Percentiles rank a stretch among this genome's conserved stretches.
phyloP scores from a whole-genome alignment of 108 stramenopile genomes.

The Discostella pseudostelligera region DNA sequence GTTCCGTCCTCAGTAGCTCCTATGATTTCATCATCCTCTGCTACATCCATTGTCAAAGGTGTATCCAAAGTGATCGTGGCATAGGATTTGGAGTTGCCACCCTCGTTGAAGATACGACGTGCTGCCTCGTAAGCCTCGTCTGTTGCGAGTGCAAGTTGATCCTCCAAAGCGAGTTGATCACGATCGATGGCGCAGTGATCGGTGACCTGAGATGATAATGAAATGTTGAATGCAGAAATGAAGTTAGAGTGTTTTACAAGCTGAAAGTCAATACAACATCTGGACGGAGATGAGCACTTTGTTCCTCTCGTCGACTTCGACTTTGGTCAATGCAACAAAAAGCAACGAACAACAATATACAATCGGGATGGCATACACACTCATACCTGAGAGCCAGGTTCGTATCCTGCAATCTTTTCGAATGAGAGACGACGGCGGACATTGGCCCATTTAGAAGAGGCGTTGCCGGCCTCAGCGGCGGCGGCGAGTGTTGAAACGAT shows the following conservation, averaged over 20 bases:
- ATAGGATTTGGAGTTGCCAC: slow-evolving; percentile 65
- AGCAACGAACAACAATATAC: too few relatives aligned
- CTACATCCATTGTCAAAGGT: slow-evolving; percentile 30
- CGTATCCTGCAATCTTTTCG: slow-evolving; percentile 64
- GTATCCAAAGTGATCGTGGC: slow-evolving; percentile 51
- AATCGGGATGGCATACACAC: slow-evolving; percentile 36
- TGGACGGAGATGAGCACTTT: too few relatives aligned
- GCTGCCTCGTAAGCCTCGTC: slow-evolving; percentile 45
- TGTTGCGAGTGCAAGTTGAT: slow-evolving; percentile 28
- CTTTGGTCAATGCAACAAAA: too few relatives aligned
- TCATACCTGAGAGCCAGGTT: slow-evolving; percentile 57
- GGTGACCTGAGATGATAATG: slow-evolving; percentile 26
- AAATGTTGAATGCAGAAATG: background rate
- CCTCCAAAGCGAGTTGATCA: slow-evolving; percentile 69
- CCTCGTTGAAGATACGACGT: slow-evolving; percentile 53
- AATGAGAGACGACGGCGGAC: slow-evolving; percentile 29
- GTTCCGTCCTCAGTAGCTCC: slow-evolving; percentile 48
- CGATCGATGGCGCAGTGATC: slow-evolving; percentile 68
- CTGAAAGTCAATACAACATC: too few relatives aligned
- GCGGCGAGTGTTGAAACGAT: background rate
- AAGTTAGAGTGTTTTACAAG: background rate
- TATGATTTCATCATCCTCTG: slow-evolving; percentile 32
- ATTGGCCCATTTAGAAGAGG: slow-evolving; percentile 15
- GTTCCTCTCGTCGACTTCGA: too few relatives aligned
- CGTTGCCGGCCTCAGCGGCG: slow-evolving; percentile 1